These are phyloP conservation scores for Candida hungchunana DNA, from an alignment of 805 yeast species.

Conservation along the genomic window DNA sequence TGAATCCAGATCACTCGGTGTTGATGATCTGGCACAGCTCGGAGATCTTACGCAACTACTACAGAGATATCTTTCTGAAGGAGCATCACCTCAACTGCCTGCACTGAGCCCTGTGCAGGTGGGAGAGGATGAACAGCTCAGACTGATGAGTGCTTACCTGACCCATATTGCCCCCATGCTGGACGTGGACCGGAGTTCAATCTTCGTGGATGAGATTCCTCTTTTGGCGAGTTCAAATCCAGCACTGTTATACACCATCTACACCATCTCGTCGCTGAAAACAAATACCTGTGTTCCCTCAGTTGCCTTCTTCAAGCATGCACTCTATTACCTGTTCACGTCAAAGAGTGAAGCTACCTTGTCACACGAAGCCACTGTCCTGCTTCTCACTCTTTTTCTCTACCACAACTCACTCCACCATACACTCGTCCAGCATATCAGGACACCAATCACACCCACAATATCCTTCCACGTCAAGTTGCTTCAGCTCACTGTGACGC, in stretches of 20 bases:
- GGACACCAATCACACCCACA: neutral
- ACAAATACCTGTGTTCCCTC: neutral
- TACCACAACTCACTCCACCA: conserved; percentile 7
- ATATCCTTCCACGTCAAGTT: conserved; percentile 10
- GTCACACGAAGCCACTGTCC: conserved; percentile 4
- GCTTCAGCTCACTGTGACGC: conserved; percentile 8
- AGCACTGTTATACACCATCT: conserved; percentile 4
- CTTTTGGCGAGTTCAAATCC: conserved; percentile 2
- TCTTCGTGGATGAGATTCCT: conserved; percentile 8
- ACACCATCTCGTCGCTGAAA: conserved; percentile 5
- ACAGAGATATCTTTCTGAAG: conserved; percentile 5
- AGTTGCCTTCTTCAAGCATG: conserved; percentile 3
- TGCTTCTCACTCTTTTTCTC: conserved; percentile 11
- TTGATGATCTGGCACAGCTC: no score
- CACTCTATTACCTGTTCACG: conserved; percentile 2
- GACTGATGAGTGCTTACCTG: conserved; percentile 5
- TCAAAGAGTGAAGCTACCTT: conserved; percentile 1
- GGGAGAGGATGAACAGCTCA: conserved; percentile 7
- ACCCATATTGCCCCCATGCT: conserved; percentile 6
- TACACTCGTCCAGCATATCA: conserved; percentile 2
- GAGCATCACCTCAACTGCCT: conserved; percentile 4
- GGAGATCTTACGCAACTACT: no score
- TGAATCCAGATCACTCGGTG: neutral
- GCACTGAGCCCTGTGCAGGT: conserved; percentile 2
- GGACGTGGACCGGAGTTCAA: conserved; percentile 3